Conservation (phyloP, 148 eudicot species). For the Amaranthus palmeri region DNA sequence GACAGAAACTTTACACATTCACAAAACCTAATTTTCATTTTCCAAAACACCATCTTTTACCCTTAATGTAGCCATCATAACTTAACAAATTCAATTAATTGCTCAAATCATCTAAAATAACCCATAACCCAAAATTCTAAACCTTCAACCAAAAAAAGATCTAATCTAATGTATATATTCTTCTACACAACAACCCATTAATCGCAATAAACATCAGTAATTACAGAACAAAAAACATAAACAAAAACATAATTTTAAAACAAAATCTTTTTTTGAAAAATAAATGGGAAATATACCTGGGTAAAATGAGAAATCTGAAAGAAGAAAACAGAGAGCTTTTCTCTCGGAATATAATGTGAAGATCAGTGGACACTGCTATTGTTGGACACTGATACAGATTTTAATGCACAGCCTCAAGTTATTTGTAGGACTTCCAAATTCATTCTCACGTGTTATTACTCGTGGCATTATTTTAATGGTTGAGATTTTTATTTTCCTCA, state of each 20-base stretch:
- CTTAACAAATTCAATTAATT: too few species aligned
- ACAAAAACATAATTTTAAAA: background rate
- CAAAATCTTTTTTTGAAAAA: background rate
- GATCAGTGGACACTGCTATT: background rate
- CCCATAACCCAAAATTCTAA: too few species aligned
- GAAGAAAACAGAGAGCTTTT: background rate
- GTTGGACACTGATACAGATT: background rate
- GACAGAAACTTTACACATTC: too few species aligned
- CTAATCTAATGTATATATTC: too few species aligned
- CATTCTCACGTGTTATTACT: background rate
- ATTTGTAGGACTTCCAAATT: slow-evolving; percentile 2
- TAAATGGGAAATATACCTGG: background rate
- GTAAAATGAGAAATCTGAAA: background rate
- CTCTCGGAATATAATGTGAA: background rate
- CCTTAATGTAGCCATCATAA: too few species aligned
- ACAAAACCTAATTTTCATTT: too few species aligned
- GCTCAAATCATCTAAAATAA: too few species aligned
- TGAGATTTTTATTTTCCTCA: slow-evolving; percentile 1
- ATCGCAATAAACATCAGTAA: background rate
- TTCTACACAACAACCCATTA: background rate
- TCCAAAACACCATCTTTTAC: too few species aligned
- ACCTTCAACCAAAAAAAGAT: too few species aligned
- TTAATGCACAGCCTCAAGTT: background rate
- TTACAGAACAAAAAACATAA: background rate
- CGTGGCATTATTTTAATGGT: slow-evolving; percentile 12